Base-by-base conservation (phyloP, 2,329 filamentous ascomycete genomes). In the Xylaria sp. region DNA sequence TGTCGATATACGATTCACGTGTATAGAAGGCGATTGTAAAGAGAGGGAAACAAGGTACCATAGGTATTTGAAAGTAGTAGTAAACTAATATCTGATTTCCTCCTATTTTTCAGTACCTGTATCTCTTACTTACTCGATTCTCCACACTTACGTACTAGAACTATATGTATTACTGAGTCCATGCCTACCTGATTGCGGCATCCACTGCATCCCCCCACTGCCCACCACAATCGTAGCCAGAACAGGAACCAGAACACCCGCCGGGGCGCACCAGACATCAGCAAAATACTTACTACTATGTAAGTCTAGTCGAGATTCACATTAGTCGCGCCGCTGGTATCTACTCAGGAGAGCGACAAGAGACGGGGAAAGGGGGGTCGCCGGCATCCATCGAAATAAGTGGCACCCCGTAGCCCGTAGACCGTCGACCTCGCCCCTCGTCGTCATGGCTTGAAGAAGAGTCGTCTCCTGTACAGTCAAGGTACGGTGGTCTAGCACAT, bases 301-400 rank as follows among this genome's bases (percentile, higher is more conserved):
- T 59, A 44, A 59, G 65, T 56, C 66, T 37, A 28, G 59, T 60
- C 63, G 56, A 46, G 15, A 15, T 10, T 48, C 25, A 63, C 48
- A 52, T 63, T 60, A 60, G 59, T 67, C 25, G 65, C 25, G 54
- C 46, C 44, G 60, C 28, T 28, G 28, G 28, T 28, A 28, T 28
- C 28, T 28, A 28, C 28, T 28, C 28, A 51, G 12, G 20, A 7
- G n/a, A 37, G 41, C 12, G 51, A 52, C 44, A 28, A 48, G 51
- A 48, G 31, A 59, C 28, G 57, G 41, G 56, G 62, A 70, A 65
- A 41, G 44, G 68, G 64, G 59, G 52, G 41, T 31, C 13, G 50
- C 10, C 56, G 44, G 52, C 56, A 23, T 37, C 37, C 67, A 64
- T 63, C 50, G 52, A 67, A 67, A 62, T 67, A 56, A 56, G 51